phyloP scores from a whole-genome alignment of 257 asterid species.

The Thymus mandschuricus region DNA sequence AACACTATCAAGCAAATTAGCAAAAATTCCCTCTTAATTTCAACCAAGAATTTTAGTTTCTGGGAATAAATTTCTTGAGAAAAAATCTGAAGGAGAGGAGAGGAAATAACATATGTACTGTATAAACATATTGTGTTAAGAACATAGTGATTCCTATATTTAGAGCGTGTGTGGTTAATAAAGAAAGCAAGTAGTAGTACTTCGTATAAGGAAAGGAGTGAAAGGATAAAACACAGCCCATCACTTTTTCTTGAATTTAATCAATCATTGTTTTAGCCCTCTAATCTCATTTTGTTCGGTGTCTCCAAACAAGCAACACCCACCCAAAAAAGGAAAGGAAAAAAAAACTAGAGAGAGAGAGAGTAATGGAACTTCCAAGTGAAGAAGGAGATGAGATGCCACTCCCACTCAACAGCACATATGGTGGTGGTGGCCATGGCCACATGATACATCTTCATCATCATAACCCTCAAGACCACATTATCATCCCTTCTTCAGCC shows the following conservation, averaged over 20 bases:
- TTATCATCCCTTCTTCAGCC: slow-evolving; percentile 41
- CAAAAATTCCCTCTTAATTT: neutral
- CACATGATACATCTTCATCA: slow-evolving; percentile 53
- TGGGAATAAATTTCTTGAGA: neutral
- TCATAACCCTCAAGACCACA: slow-evolving; percentile 10
- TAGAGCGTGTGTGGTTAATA: neutral
- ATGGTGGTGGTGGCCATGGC: slow-evolving; percentile 55
- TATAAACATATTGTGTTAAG: too few species aligned
- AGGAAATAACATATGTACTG: neutral
- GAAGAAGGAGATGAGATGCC: slow-evolving; percentile 55
- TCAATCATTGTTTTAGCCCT: slow-evolving; percentile 34
- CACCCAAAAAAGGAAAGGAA: neutral
- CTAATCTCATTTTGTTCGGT: slow-evolving; percentile 46
- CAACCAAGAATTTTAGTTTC: neutral
- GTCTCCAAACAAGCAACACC: slow-evolving; percentile 65
- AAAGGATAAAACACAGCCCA: neutral
- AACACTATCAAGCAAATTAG: neutral
- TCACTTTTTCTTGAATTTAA: slow-evolving; percentile 14
- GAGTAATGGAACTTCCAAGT: slow-evolving; percentile 51
- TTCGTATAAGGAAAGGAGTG: neutral
- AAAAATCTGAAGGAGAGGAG: neutral
- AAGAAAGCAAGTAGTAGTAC: too few species aligned
- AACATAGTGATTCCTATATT: neutral
- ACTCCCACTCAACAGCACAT: slow-evolving; percentile 73
- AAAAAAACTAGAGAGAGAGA: slow-evolving; percentile 6